These are phyloP conservation scores for Colletotrichum limetticola DNA, from an alignment of 2,329 filamentous ascomycete genomes.

Conservation along the genomic window DNA sequence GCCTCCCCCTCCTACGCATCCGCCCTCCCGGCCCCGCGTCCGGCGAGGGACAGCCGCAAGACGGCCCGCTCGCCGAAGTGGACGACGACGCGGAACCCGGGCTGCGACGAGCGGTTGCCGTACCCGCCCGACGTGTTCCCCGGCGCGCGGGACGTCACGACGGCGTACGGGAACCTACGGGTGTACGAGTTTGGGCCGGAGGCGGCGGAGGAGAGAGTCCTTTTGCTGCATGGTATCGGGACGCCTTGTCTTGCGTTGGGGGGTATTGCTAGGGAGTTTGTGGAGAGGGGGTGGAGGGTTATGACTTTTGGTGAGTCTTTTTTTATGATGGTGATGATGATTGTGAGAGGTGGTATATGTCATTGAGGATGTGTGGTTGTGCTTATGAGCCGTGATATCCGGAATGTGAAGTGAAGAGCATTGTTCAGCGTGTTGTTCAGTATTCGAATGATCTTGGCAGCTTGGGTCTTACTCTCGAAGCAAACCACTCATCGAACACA, in stretches of 20 bases:
- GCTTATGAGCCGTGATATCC: background rate
- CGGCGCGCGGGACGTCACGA: conserved; percentile 74
- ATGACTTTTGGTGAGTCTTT: conserved; percentile 76
- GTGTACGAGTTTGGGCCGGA: conserved; percentile 86
- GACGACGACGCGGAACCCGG: conserved; percentile 42
- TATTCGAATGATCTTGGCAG: background rate
- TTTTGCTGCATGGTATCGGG: conserved; percentile 84
- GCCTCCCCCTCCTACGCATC: background rate
- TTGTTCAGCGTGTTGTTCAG: background rate
- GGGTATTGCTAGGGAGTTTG: conserved; percentile 73
- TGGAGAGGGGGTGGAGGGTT: conserved; percentile 75
- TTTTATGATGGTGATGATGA: background rate
- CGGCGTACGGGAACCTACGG: conserved; percentile 76
- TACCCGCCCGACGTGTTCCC: conserved; percentile 79
- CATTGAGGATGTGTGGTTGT: background rate
- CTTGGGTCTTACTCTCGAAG: background rate
- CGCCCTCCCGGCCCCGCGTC: conserved; percentile 25
- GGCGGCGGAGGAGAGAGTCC: conserved; percentile 74
- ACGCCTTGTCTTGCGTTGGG: conserved; percentile 79
- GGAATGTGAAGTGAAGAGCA: background rate
- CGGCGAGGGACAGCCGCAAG: conserved; percentile 21
- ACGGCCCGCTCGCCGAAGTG: conserved; percentile 31
- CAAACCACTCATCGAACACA: background rate
- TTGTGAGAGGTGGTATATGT: background rate
- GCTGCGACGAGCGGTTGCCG: conserved; percentile 53